A percentile compares a stretch with the other conserved stretches of the same genome.
Evolutionary conservation across 805 yeast genomes (phyloP).

Genomic region (Schwanniomyces pseudopolymorphus): DNA sequence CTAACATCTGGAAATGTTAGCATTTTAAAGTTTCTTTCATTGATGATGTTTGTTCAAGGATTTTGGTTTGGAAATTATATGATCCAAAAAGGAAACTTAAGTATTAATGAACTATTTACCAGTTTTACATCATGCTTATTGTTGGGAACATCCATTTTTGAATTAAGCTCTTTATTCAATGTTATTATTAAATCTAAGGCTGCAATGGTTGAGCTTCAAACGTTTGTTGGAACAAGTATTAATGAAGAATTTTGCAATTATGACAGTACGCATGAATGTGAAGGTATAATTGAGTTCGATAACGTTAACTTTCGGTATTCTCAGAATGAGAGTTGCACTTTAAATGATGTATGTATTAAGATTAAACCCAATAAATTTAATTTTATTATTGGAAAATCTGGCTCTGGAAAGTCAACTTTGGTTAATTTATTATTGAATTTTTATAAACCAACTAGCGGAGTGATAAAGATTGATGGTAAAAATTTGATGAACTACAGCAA

Average conservation of each 20-base stretch:
- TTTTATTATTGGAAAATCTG: conserved; percentile 83
- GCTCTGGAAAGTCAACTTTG: conserved; percentile 90
- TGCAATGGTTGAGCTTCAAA: conserved; percentile 54
- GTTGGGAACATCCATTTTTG: conserved; percentile 61
- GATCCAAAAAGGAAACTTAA: conserved; percentile 50
- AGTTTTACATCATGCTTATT: conserved; percentile 80
- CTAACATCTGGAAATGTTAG: conserved; percentile 58
- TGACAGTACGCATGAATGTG: neutral
- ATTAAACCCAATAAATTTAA: conserved; percentile 49
- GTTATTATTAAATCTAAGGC: conserved; percentile 70
- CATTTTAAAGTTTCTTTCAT: conserved; percentile 52
- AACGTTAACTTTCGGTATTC: conserved; percentile 67
- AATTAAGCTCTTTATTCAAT: conserved; percentile 56
- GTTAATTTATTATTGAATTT: conserved; percentile 60
- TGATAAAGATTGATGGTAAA: conserved; percentile 55
- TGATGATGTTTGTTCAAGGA: conserved; percentile 84
- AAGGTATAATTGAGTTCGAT: conserved; percentile 54
- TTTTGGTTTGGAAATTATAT: conserved; percentile 86
- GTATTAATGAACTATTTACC: conserved; percentile 68
- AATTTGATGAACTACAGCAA: conserved; percentile 42
- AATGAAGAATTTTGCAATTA: neutral
- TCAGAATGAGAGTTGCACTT: conserved; percentile 47
- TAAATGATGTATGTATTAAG: conserved; percentile 39
- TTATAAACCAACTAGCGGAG: conserved; percentile 55
- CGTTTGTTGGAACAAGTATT: conserved; percentile 26